Evolutionary conservation across 768 basidiomycete genomes (phyloP).

Genomic region (Tulasnella sp.): DNA sequence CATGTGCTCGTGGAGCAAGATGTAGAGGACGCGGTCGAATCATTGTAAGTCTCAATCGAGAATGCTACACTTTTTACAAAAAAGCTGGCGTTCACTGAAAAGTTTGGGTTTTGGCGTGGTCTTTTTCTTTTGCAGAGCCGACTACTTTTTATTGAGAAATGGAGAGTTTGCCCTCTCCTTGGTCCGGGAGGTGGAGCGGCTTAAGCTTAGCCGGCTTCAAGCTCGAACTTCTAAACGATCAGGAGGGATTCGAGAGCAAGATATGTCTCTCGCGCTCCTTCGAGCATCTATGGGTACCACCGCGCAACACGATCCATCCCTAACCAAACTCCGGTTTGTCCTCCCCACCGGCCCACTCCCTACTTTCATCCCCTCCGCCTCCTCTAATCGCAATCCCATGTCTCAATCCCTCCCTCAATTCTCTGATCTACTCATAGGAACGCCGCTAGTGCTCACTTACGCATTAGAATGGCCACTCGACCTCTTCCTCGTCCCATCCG

Average conservation of each 20-base stretch:
- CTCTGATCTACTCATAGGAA: slow-evolving; percentile 67
- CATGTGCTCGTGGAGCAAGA: slow-evolving; percentile 77
- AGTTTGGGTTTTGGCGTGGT: neutral
- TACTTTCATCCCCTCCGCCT: slow-evolving; percentile 53
- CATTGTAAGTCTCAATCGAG: slow-evolving; percentile 45
- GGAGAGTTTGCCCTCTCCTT: slow-evolving; percentile 78
- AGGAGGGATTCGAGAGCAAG: slow-evolving; percentile 59
- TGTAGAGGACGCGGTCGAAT: slow-evolving; percentile 73
- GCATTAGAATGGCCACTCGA: slow-evolving; percentile 77
- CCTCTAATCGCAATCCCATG: slow-evolving; percentile 31
- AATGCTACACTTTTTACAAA: neutral
- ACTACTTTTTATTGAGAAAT: slow-evolving; percentile 80
- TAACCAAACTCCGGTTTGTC: slow-evolving; percentile 60
- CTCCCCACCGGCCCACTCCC: slow-evolving; percentile 74
- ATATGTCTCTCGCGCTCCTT: slow-evolving; percentile 74
- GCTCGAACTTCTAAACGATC: slow-evolving; percentile 50
- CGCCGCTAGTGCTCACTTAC: slow-evolving; percentile 59
- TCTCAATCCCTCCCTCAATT: slow-evolving; percentile 38
- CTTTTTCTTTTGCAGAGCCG: slow-evolving; percentile 42
- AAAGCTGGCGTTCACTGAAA: neutral
- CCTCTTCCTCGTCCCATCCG: slow-evolving; percentile 69
- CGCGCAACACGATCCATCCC: slow-evolving; percentile 73
- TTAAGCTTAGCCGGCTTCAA: slow-evolving; percentile 68
- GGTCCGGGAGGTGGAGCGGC: slow-evolving; percentile 75
- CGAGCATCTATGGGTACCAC: slow-evolving; percentile 81